Base-by-base conservation (phyloP, 805 yeast species). In the Ogataea neopini region DNA sequence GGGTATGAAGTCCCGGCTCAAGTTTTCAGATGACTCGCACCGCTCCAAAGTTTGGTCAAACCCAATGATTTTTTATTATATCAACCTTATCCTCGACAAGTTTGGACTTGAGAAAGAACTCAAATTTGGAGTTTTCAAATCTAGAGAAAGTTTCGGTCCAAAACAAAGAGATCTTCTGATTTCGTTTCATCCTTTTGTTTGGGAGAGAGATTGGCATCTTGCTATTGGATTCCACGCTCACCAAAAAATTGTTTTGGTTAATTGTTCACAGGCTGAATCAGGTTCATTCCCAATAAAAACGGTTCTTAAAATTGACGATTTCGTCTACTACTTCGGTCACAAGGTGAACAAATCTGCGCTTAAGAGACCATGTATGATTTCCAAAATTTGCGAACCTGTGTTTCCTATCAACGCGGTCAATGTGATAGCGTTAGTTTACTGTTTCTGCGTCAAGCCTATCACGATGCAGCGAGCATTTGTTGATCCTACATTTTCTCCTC, bases 141-240 rank as follows among this genome's bases (percentile, higher is more conserved):
- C 56, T 3, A 37, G 26, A 2, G 47, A 49, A 6, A 49, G 57
- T 36, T 66, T 51, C 48, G 71, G 71, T 1, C 70, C 71, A 1
- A 58, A 51, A 30, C 35, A 33, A 1, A 40, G 47, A 8, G 48
- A 39, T 9, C 43, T 52, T 13, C 60, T 57, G n/a, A 35, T 64
- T 18, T 47, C 59, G 7, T 57, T 67, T 37, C 66, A 62, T 41
- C 71, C 71, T 3, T 64, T 67, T 30, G 44, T 40, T 15, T 64
- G 64, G 63, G 53, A 53, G 10, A 56, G 57, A 20, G 57, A 63
- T 33, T 67, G 70, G 70, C 68, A 67, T 49, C 45, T 67, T 15
- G 69, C 68, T 1, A 48, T 67, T 18, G 68, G 62, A 17, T 60
- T 67, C 38, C 53, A 52, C 29, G 43, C 53, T 8, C 45, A 47